A percentile compares a stretch with the other conserved stretches of the same genome.
Conservation (phyloP, 2,329 filamentous ascomycete genomes). For the Triangularia verruculosa region DNA sequence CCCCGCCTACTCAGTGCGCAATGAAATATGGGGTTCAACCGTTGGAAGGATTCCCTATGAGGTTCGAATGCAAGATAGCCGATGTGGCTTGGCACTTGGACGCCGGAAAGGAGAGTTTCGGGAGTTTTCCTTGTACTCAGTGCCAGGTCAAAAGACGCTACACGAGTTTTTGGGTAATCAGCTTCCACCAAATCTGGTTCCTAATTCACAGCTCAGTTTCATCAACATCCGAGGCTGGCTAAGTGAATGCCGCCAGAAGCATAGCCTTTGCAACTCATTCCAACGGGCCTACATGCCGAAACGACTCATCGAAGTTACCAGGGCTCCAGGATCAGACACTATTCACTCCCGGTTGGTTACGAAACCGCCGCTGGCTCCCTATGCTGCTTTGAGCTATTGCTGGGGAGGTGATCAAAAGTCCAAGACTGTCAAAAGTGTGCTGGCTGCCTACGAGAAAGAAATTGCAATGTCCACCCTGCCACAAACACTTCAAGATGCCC, state of each 20-base stretch:
- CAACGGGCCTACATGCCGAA: not conserved
- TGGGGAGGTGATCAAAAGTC: constrained; percentile 13
- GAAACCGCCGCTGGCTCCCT: not conserved
- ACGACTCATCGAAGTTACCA: not conserved
- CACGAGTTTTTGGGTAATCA: not conserved
- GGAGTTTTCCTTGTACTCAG: not conserved
- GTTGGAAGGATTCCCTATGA: not conserved
- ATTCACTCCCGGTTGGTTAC: not conserved
- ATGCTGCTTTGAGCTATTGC: constrained; percentile 8
- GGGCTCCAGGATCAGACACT: not conserved
- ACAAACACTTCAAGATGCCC: constrained; percentile 3
- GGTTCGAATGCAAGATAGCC: not conserved
- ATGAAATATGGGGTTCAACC: not conserved
- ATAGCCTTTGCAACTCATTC: not conserved
- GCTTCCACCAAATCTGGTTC: constrained; percentile 5
- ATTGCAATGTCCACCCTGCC: not conserved
- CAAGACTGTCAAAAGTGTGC: not conserved
- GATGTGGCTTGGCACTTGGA: not conserved
- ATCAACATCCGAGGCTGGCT: not conserved
- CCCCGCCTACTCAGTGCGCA: not conserved
- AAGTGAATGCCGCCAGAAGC: not conserved
- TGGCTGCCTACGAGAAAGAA: not conserved
- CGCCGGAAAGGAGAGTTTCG: not conserved
- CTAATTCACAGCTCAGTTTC: constrained; percentile 7
- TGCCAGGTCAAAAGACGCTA: not conserved